Evolutionary conservation across 2,329 filamentous ascomycete genomes (phyloP).

Genomic region (Penicillium sp.): DNA sequence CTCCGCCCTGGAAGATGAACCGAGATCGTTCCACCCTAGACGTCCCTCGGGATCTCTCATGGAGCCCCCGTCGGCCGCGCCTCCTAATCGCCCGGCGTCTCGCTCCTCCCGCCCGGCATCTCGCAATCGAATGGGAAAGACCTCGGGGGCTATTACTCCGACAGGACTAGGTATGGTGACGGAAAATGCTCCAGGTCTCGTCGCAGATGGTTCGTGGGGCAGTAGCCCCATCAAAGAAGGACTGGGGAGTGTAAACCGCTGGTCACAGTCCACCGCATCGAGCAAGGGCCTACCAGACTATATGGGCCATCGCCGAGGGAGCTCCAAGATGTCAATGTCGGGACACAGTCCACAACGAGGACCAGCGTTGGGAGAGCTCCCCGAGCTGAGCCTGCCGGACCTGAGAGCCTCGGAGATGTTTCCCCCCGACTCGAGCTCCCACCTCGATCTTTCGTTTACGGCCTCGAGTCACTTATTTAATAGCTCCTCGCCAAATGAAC

Average conservation of each 20-base stretch:
- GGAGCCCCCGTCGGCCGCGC: slow-evolving; percentile 10
- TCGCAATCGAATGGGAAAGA: slow-evolving; percentile 18
- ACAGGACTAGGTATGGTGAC: slow-evolving; percentile 19
- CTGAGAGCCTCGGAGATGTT: slow-evolving; percentile 21
- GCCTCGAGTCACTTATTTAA: slow-evolving; percentile 20
- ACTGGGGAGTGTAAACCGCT: slow-evolving; percentile 55
- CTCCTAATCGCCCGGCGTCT: slow-evolving; percentile 20
- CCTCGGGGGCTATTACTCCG: slow-evolving; percentile 14
- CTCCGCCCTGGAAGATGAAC: slow-evolving; percentile 23
- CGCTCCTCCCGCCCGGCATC: slow-evolving; percentile 21
- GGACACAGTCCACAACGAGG: slow-evolving; percentile 18
- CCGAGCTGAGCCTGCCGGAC: slow-evolving; percentile 20
- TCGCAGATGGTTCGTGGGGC: slow-evolving; percentile 11
- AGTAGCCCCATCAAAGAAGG: slow-evolving; percentile 43
- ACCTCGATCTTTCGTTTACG: slow-evolving; percentile 28
- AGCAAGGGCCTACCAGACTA: slow-evolving; percentile 39
- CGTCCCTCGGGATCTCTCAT: slow-evolving; percentile 18
- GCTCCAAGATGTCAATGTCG: slow-evolving; percentile 24
- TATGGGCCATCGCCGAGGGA: slow-evolving; percentile 23
- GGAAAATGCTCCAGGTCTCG: slow-evolving; percentile 15
- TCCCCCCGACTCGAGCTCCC: slow-evolving; percentile 10
- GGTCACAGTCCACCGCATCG: slow-evolving; percentile 59
- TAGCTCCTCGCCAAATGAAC: slow-evolving; percentile 3
- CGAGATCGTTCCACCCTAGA: slow-evolving; percentile 20
- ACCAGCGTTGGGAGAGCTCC: slow-evolving; percentile 11